Conservation (phyloP, 1,139 yeast genomes). For the Ashbya aceris region DNA sequence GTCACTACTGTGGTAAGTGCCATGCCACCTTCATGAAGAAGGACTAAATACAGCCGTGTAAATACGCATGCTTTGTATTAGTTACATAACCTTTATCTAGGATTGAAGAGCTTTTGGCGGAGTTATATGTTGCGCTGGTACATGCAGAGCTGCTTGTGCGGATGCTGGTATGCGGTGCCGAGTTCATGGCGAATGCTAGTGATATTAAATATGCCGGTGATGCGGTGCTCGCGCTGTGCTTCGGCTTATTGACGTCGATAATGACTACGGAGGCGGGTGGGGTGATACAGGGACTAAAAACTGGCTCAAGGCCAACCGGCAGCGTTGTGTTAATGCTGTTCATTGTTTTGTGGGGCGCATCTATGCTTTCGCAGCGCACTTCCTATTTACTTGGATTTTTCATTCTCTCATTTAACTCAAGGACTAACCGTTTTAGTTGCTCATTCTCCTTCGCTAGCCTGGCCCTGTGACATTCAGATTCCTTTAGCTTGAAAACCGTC, state of each 20-base stretch:
- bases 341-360: too few species aligned
- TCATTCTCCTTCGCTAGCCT: conserved; percentile 27
- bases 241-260: too few species aligned
- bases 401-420: conserved; percentile 10
- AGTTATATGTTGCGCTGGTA: too few species aligned
- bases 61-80: neutral
- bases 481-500: conserved; percentile 27
- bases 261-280: neutral
- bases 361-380: too few species aligned
- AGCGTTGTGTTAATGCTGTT: too few species aligned
- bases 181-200: too few species aligned
- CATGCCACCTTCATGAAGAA: conserved; percentile 76
- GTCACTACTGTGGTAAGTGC: conserved; percentile 99
- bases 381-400: conserved; percentile 1
- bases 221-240: too few species aligned
- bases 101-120: too few species aligned
- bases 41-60: conserved; percentile 14
- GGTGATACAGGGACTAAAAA: conserved; percentile 2
- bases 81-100: neutral
- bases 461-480: conserved; percentile 31
- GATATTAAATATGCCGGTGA: too few species aligned
- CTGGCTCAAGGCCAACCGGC: neutral
- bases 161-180: too few species aligned
- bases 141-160: too few species aligned
- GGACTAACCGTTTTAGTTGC: conserved; percentile 14